phyloP scores from a whole-genome alignment of 1,139 yeast genomes.

The Candida pseudoviswanathii region DNA sequence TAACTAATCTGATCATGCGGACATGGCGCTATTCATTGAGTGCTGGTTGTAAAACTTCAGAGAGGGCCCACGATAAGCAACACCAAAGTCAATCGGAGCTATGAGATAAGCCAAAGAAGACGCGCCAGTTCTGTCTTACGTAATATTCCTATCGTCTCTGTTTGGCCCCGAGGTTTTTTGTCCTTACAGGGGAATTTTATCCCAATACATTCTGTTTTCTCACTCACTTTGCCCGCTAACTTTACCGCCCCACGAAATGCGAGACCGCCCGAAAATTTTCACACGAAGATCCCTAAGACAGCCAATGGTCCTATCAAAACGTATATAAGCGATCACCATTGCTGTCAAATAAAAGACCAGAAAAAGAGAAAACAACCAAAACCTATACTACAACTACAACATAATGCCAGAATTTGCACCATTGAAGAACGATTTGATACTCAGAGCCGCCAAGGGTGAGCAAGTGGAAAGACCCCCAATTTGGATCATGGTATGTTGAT shows the following conservation, averaged over 20 bases:
- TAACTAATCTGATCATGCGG: no score
- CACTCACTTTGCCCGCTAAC: background rate
- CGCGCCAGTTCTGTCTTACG: no score
- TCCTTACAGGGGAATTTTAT: background rate
- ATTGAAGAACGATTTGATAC: conserved; percentile 82
- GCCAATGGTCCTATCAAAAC: background rate
- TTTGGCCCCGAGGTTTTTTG: no score
- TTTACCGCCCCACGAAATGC: background rate
- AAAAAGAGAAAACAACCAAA: background rate
- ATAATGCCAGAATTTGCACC: conserved; percentile 55
- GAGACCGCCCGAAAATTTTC: background rate
- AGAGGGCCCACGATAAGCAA: no score
- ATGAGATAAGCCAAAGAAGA: no score
- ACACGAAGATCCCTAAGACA: background rate
- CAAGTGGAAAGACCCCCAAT: conserved; percentile 95
- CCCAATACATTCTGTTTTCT: background rate
- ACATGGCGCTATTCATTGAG: no score
- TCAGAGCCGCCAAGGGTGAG: conserved; percentile 83
- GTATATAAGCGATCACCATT: background rate
- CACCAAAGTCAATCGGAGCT: no score
- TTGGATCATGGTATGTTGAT: conserved; percentile 82
- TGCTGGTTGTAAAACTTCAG: no score
- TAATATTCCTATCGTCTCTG: no score
- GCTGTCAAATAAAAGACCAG: background rate
- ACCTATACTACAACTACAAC: background rate